Evolutionary conservation across 2,329 filamentous ascomycete genomes (phyloP).

Genomic region (Calonectria fujianensis): DNA sequence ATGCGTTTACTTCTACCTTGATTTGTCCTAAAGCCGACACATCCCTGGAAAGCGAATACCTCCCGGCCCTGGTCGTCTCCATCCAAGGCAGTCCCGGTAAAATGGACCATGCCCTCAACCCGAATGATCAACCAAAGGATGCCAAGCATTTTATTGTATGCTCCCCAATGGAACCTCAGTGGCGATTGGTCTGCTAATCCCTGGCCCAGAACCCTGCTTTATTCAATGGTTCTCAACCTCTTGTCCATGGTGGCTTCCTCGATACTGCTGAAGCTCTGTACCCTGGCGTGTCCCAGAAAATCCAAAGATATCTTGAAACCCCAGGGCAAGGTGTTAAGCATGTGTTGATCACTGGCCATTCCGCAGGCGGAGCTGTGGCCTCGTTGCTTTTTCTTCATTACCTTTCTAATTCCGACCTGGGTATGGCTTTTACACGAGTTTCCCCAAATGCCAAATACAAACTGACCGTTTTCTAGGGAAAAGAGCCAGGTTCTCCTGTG

Average conservation of each 20-base stretch:
- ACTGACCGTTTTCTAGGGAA: conserved; percentile 34
- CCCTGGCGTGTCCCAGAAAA: conserved; percentile 28
- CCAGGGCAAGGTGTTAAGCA: conserved; percentile 30
- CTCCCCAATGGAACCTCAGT: not conserved
- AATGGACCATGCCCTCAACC: conserved; percentile 53
- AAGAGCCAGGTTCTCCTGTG: conserved; percentile 44
- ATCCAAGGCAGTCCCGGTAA: conserved; percentile 49
- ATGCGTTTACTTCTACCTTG: conserved; percentile 45
- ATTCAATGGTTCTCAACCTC: conserved; percentile 13
- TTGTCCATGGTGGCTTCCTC: conserved; percentile 49
- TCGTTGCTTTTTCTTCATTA: conserved; percentile 46
- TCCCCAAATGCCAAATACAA: not conserved
- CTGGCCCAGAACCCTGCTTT: conserved; percentile 23
- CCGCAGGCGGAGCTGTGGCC: conserved; percentile 52
- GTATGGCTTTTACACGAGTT: conserved; percentile 31
- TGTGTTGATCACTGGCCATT: conserved; percentile 51
- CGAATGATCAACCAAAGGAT: conserved; percentile 38
- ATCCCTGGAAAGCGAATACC: not conserved
- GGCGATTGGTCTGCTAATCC: conserved; percentile 4
- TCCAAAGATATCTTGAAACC: conserved; percentile 30
- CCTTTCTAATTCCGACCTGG: conserved; percentile 30
- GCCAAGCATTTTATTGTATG: conserved; percentile 46
- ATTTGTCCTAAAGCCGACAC: conserved; percentile 17
- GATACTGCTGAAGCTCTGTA: conserved; percentile 45
- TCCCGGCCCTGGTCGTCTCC: conserved; percentile 47